A percentile compares a stretch with the other conserved stretches of the same genome.
Evolutionary conservation across 208 protist genomes (phyloP).

Genomic region (Wallacemonas collosoma): DNA sequence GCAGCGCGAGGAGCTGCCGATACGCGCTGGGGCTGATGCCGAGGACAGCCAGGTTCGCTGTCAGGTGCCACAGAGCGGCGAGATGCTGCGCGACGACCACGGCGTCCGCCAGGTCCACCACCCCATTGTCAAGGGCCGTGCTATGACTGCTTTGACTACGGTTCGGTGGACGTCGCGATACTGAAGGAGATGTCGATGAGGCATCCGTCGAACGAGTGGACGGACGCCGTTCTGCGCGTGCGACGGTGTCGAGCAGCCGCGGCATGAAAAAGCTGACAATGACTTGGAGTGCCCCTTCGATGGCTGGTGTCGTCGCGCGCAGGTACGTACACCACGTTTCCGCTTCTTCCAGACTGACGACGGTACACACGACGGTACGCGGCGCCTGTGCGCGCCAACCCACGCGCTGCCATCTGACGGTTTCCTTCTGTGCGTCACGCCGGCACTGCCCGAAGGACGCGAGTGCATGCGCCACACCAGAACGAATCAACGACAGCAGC

Average conservation of each 20-base stretch:
- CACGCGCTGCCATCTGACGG: slow-evolving; percentile 12
- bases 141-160: background rate
- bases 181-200: background rate
- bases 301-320: slow-evolving; percentile 10
- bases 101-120: background rate
- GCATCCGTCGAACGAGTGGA: background rate
- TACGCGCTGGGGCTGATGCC: slow-evolving; percentile 46
- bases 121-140: background rate
- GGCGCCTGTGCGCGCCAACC: background rate
- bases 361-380: background rate
- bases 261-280: slow-evolving; percentile 22
- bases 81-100: slow-evolving; percentile 22
- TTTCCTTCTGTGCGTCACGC: slow-evolving; percentile 6
- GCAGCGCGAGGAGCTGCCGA: slow-evolving; percentile 61
- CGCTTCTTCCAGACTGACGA: background rate
- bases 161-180: too few relatives aligned
- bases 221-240: background rate
- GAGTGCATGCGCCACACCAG: background rate
- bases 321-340: background rate
- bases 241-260: slow-evolving; percentile 27
- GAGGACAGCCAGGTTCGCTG: slow-evolving; percentile 27
- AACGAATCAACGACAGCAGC: slow-evolving; percentile 4
- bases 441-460: background rate
- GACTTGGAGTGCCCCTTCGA: slow-evolving; percentile 29
- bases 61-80: slow-evolving; percentile 40